Evolutionary conservation across 441 rosid species (phyloP).

Genomic region (Corymbia citriodora): DNA sequence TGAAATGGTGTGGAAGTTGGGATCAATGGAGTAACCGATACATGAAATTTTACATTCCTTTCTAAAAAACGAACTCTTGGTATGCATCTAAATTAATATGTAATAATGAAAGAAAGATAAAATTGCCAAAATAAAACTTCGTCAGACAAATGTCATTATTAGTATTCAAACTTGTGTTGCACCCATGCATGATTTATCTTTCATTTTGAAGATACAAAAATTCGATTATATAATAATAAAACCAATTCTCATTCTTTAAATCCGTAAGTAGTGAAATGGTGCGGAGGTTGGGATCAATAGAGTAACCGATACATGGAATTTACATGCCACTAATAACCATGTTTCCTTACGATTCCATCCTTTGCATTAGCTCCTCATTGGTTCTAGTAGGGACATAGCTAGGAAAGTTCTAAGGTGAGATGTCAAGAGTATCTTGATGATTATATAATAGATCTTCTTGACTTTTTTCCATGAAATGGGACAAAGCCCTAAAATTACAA

Average conservation of each 20-base stretch:
- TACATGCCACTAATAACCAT: neutral
- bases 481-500: neutral
- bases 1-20: neutral
- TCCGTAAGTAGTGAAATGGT: accelerated
- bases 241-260: neutral
- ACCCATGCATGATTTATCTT: accelerated
- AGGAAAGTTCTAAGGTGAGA: neutral
- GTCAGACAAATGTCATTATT: neutral
- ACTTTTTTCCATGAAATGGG: neutral
- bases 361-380: neutral
- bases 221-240: neutral
- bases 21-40: neutral
- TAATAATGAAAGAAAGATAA: neutral
- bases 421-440: neutral
- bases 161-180: accelerated
- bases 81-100: neutral
- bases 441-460: neutral
- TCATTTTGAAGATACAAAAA: neutral
- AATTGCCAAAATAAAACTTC: accelerated
- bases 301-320: neutral
- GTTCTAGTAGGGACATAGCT: neutral
- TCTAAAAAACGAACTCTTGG: neutral
- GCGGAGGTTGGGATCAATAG: neutral
- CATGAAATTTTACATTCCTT: neutral
- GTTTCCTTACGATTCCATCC: neutral